These are phyloP conservation scores for Metarhizium rileyi DNA, from an alignment of 2,329 filamentous ascomycete genomes.

Conservation along the genomic window DNA sequence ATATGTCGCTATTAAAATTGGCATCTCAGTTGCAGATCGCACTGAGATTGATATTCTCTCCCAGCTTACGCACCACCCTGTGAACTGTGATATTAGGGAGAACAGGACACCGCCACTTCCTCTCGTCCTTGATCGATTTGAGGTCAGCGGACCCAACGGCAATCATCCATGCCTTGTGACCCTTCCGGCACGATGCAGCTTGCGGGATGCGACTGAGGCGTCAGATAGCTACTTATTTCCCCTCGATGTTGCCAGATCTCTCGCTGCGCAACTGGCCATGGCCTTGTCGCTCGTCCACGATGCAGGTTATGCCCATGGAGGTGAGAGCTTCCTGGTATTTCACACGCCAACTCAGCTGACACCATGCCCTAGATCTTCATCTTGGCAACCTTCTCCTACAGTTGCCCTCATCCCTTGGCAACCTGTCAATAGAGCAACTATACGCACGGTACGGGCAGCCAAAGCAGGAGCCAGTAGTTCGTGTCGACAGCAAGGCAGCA, in stretches of 20 bases:
- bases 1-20: constrained; percentile 14
- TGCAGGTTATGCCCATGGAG: constrained; percentile 22
- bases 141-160: constrained; percentile 18
- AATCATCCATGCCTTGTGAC: constrained; percentile 19
- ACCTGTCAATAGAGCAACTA: constrained; percentile 14
- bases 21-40: constrained; percentile 13
- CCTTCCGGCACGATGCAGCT: constrained; percentile 16
- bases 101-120: constrained; percentile 9
- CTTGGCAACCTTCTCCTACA: constrained; percentile 24
- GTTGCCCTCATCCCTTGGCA: constrained; percentile 12
- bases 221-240: constrained; percentile 13
- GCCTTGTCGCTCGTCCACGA: constrained; percentile 20
- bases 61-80: constrained; percentile 2
- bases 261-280: constrained; percentile 19
- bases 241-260: constrained; percentile 17
- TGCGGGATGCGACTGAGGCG: constrained; percentile 13
- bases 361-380: constrained; percentile 18
- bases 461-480: constrained; percentile 12
- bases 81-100: background rate
- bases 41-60: constrained; percentile 17
- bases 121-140: constrained; percentile 15
- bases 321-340: constrained; percentile 3
- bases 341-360: background rate
- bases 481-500: constrained; percentile 9
- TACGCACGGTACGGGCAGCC: constrained; percentile 17